Conservation (phyloP, 352 stramenopile species). For the Phytophthora fragariaefolia region DNA sequence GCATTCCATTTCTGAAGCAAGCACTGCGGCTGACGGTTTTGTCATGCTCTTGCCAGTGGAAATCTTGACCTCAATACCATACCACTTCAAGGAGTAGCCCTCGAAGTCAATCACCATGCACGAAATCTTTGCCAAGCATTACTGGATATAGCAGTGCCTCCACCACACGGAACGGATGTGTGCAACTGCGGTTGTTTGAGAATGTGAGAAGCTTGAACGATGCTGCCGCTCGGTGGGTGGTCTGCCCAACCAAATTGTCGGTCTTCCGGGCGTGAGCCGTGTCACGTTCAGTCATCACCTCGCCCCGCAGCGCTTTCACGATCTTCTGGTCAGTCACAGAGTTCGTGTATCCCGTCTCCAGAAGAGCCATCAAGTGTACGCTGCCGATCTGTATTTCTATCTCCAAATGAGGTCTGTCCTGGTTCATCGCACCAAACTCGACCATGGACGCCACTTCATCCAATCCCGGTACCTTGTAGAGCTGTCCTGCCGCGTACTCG, state of each 20-base stretch:
- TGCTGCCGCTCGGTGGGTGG: not conserved
- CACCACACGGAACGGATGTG: not conserved
- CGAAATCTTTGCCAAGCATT: constrained; percentile 6
- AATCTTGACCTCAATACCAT: not conserved
- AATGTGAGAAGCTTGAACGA: not conserved
- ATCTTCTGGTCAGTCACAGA: not conserved
- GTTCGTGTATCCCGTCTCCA: constrained; percentile 7
- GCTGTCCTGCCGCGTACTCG: not conserved
- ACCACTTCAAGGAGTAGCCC: not conserved
- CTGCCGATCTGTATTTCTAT: constrained; percentile 1
- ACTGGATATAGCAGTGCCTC: constrained; percentile 1
- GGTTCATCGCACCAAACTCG: not conserved
- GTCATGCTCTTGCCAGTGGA: no score
- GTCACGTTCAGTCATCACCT: not conserved
- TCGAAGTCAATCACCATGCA: constrained; percentile 13
- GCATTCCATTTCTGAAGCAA: no score
- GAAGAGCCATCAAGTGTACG: not conserved
- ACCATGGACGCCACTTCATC: not conserved
- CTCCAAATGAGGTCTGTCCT: not conserved
- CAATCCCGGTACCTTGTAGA: not conserved
- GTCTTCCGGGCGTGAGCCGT: not conserved
- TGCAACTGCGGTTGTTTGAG: not conserved
- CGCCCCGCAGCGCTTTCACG: not conserved
- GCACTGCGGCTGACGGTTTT: no score
- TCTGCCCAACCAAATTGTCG: not conserved